Conservation (phyloP, 1,284 basidiomycete species). For the Trichosporon faecale region DNA sequence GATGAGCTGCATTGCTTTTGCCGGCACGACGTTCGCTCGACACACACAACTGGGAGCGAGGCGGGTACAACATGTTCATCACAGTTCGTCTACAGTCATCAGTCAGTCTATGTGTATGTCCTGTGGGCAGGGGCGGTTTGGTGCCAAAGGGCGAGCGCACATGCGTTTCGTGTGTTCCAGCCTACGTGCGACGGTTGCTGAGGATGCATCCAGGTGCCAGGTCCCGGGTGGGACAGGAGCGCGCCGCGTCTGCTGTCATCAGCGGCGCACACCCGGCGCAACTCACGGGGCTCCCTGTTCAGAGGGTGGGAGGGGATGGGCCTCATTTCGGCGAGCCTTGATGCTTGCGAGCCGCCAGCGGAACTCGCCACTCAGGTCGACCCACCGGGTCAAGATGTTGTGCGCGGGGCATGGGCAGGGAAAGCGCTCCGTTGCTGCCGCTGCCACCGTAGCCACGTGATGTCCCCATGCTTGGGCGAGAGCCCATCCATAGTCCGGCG, state of each 20-base stretch:
- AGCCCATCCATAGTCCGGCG: background rate
- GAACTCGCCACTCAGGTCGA: background rate
- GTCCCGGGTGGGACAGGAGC: background rate
- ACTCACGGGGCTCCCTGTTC: background rate
- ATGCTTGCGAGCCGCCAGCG: background rate
- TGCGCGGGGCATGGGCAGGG: background rate
- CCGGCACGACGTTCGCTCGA: background rate
- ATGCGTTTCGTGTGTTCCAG: background rate
- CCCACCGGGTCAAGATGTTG: background rate
- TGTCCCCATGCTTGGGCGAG: background rate
- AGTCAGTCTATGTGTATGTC: background rate
- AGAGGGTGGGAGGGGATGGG: too few relatives aligned
- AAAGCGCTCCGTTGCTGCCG: background rate
- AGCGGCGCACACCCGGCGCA: background rate
- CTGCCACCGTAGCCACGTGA: background rate
- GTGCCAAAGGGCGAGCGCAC: background rate
- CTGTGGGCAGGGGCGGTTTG: background rate
- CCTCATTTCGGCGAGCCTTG: background rate
- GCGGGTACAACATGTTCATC: background rate
- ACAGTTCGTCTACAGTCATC: background rate
- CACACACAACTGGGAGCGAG: background rate
- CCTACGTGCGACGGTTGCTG: background rate
- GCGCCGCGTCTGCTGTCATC: background rate
- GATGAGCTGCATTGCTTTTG: background rate
- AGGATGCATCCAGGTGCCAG: background rate